Base-by-base conservation (phyloP, 495 filamentous ascomycete genomes). In the Cercophora newfieldiana region DNA sequence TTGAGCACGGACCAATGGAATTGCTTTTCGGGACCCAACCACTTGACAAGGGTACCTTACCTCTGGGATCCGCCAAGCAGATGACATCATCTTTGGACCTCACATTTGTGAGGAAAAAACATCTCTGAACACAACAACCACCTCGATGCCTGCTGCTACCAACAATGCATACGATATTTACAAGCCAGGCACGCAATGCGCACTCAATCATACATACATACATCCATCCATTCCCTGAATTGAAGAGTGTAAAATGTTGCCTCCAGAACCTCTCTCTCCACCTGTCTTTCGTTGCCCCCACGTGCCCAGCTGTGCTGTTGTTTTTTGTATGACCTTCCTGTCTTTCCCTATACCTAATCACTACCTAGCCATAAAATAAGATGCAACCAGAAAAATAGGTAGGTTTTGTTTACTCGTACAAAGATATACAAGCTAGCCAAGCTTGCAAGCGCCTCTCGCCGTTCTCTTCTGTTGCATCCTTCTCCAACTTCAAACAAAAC, bases 281-380 rank as follows among this genome's bases (percentile, higher is more conserved):
- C n/a, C 30, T 59, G 21, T 33, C 22, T 4, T 26, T 7, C 19
- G 5, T 19, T 25, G 26, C 28, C 18, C 16, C 7, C 54, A 19
- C 0, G 19, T 16, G 0, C 49, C 49, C 49, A 25, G n/a, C n/a
- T n/a, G 37, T 44, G 37, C 37, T 44, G 37, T 44, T 44, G 37
- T 44, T 44, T n/a, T 28, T 30, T 30, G 12, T 30, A 30, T 21
- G n/a, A 28, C n/a, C 26, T 21, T 30, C 28, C 26, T 30, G 25
- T 29, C 12, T 30, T 30, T 44, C 37, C 37, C 10, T n/a, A 16
- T 57, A 57, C 55, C 18, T 19, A 29, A 8, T 30, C 16, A 57
- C 55, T 57, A 19, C 29, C 61, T 31, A 54, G 37, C 33, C 21
- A 62, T 50, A 16, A 28, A 62, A 44, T n/a, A 62, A 50, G 19